Evolutionary conservation across 805 yeast genomes (phyloP), one percentile per base, ranked within the genome.

Genomic region (Kluyveromyces nonfermentans): DNA sequence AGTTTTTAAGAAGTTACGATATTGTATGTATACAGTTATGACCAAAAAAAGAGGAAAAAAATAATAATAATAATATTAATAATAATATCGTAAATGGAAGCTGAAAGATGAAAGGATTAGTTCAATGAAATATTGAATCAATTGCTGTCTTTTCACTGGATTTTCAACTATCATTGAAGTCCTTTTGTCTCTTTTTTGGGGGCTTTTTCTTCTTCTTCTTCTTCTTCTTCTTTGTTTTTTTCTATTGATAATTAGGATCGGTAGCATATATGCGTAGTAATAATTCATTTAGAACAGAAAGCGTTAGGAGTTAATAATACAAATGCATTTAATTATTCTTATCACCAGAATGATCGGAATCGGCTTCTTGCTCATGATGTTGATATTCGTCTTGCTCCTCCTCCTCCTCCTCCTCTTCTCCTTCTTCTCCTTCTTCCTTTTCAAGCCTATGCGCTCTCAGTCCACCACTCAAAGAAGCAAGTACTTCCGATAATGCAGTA

Each of bases 401-500:
- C 33, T 41, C 41, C 19, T 47, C 45, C 5, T 38, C 38, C 18
- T 53, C 41, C 8, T 41, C 45, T 38, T 48, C 9, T 22, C 9
- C 75, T 35, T 62, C 50, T 15, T 42, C 41, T 18, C 44, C 45
- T 22, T 41, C 46, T 28, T 51, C 50, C 12, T 50, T 48, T 17
- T 47, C 53, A 15, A 36, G 44, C 34, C 45, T 50, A 21, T 57
- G 66, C 22, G 64, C 65, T 12, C 56, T 57, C 34, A 55, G 51
- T 37, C 54, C 63, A 21, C 63, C 64, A 18, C 72, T 71, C 36
- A 71, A 54, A 7, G 74, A 68, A 21, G 81, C 81, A 55, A 80
- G 66, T 54, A 80, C 73, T n/a, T 80, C 76, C 46, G 77, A 76
- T 19, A 83, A 74, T 9, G 80, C 72, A 32, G 80, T 67, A 7